Conservation (phyloP, 2,329 filamentous ascomycete species). For the Neofusicoccum cordaticola region DNA sequence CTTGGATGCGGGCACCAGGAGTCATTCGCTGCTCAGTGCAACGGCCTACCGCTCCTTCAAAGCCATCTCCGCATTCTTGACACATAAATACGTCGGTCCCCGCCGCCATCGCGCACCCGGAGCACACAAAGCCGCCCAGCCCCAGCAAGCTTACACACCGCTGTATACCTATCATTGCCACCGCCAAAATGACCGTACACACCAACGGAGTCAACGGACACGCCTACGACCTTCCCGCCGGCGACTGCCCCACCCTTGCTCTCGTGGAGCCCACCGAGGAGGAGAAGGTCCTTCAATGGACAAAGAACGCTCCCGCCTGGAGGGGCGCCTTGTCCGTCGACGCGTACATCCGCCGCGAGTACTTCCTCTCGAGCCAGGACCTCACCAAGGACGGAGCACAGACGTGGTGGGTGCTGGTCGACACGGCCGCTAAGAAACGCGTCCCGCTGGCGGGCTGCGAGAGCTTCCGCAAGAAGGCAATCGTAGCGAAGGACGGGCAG, state of each 20-base stretch:
- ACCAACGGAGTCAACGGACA: constrained; percentile 16
- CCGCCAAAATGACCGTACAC: constrained; percentile 7
- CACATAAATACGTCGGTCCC: constrained; percentile 9
- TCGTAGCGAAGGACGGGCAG: constrained; percentile 44
- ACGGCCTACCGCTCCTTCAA: not conserved
- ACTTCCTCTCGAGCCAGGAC: constrained; percentile 49
- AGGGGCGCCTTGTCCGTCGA: constrained; percentile 53
- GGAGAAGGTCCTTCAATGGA: constrained; percentile 53
- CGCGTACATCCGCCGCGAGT: constrained; percentile 58
- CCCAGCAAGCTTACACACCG: not conserved
- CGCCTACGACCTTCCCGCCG: constrained; percentile 41
- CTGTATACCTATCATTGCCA: not conserved
- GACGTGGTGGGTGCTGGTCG: constrained; percentile 60
- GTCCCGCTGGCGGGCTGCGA: constrained; percentile 59
- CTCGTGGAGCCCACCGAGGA: constrained; percentile 55
- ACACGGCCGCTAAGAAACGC: constrained; percentile 38
- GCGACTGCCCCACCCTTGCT: constrained; percentile 50
- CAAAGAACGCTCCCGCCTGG: constrained; percentile 57
- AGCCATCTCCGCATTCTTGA: constrained; percentile 11
- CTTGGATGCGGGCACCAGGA: not conserved
- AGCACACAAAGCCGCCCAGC: not conserved
- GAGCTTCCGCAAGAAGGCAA: constrained; percentile 49
- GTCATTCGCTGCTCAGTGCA: constrained; percentile 8
- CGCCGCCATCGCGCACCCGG: not conserved
- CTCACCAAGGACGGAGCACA: constrained; percentile 56